phyloP scores from a whole-genome alignment of 1,284 basidiomycete genomes.

The Bjerkandera adusta region DNA sequence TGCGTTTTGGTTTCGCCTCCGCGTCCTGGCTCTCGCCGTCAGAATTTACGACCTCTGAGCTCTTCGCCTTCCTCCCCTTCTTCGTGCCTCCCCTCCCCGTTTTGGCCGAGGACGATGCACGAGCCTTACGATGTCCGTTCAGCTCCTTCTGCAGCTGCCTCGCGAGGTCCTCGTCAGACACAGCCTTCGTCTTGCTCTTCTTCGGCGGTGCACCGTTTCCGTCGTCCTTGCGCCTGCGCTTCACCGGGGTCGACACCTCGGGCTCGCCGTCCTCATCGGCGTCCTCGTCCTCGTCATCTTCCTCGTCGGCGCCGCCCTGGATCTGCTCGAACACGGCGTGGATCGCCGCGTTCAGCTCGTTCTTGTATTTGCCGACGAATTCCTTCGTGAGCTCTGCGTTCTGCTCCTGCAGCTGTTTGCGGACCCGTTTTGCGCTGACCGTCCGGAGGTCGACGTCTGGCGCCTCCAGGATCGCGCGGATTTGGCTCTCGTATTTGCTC shows the following conservation, averaged over 20 bases:
- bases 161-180: conserved; percentile 66
- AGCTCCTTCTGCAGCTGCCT: conserved; percentile 70
- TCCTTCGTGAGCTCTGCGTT: conserved; percentile 52
- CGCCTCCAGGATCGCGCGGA: conserved; percentile 63
- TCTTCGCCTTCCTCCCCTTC: conserved; percentile 42
- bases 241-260: conserved; percentile 32
- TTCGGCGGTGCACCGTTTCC: no score
- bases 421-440: conserved; percentile 77
- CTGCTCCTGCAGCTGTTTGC: conserved; percentile 55
- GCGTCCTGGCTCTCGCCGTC: conserved; percentile 44
- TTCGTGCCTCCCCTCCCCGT: conserved; percentile 41
- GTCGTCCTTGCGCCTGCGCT: conserved; percentile 40
- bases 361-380: conserved; percentile 56
- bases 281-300: conserved; percentile 35
- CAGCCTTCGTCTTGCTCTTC: conserved; percentile 34
- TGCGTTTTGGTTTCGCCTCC: conserved; percentile 32
- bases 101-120: conserved; percentile 32
- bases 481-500: conserved; percentile 49
- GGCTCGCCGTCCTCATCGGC: conserved; percentile 28
- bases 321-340: conserved; percentile 57
- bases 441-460: conserved; percentile 69
- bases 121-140: conserved; percentile 57
- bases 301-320: conserved; percentile 30
- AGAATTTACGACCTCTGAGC: conserved; percentile 54
- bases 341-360: conserved; percentile 59